phyloP scores from a whole-genome alignment of 2,329 filamentous ascomycete species.

The Dichotomopilus funicola region DNA sequence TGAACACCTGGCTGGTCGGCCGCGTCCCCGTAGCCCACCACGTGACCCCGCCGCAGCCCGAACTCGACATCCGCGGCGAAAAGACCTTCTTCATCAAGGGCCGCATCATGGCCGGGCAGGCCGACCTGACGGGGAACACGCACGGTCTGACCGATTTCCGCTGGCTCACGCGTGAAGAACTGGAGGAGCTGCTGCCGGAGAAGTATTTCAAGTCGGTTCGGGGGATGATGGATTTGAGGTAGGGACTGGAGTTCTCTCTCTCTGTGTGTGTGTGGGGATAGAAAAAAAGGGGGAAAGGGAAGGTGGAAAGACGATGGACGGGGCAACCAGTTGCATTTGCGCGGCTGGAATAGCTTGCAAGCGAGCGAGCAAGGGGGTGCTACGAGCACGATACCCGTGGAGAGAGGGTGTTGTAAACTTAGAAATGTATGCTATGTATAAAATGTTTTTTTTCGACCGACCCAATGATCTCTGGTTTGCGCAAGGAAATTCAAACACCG shows the following conservation, averaged over 20 bases:
- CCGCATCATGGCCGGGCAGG: conserved; percentile 95
- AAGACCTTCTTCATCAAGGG: conserved; percentile 97
- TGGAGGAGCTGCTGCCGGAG: conserved; percentile 57
- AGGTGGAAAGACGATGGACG: background rate
- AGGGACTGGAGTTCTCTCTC: background rate
- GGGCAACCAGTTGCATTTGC: too few relatives aligned
- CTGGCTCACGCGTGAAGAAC: conserved; percentile 89
- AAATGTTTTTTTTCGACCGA: background rate
- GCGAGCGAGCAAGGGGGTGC: background rate
- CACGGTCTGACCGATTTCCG: conserved; percentile 75
- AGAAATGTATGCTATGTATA: conserved; percentile 16
- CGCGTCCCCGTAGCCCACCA: conserved; percentile 82
- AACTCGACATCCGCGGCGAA: conserved; percentile 49
- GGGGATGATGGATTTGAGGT: conserved; percentile 80
- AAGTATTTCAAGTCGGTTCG: conserved; percentile 69
- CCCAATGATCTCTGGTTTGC: too few relatives aligned
- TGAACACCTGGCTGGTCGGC: conserved; percentile 98
- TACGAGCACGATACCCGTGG: background rate
- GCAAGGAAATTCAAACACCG: too few relatives aligned
- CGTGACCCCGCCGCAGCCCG: conserved; percentile 44
- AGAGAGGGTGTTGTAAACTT: conserved; percentile 10
- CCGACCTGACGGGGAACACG: conserved; percentile 64
- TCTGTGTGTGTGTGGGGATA: background rate
- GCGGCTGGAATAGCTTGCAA: conserved; percentile 3
- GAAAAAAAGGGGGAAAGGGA: background rate